Evolutionary conservation across 441 rosid species (phyloP), one percentile per base, ranked within the genome.

Genomic region (Gossypium lobatum): DNA sequence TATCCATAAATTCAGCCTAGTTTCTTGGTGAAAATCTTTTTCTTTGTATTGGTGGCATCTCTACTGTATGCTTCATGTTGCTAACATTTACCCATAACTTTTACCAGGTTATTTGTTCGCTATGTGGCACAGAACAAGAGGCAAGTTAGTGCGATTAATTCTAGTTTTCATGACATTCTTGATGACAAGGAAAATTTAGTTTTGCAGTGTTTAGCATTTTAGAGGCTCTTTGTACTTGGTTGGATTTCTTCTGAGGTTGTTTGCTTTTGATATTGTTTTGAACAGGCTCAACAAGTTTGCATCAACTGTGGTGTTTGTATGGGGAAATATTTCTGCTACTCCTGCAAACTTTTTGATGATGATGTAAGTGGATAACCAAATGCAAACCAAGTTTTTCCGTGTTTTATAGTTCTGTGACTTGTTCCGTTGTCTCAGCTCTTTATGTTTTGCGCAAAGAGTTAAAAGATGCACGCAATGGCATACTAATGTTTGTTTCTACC

Each of bases 61-160:
- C 23, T 0, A 1, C 2, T 1, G 26, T 45, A 8, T 75, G 61
- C 6, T 7, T 23, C 17, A 23, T 46, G 34, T 26, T 73, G 34
- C 54, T 80, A 63, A 72, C 60, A 53, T 2, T 7, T 37, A 16
- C 64, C 60, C 59, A 37, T 42, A 16, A 45, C 14, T 75, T 74
- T 81, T 42, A 3, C 34, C 88, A 91, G 97, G 93, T 92, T 81
- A 83, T 89, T 34, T 94, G 97, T 79, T 84, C 88, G 18, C 89
- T 94, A 18, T 94, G 97, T 78, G 91, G 88, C 75, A 91, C 92
- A 11, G 95, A 88, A 77, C 98, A 94, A 81, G 88, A 85, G 93
- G 97, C 90, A 59, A 80, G 81, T 79, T n/a, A 18, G 64, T 64
- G 55, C 61, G 23, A 42, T 57, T 58, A 28, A 58, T 57, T 71